These are phyloP conservation scores for Spencermartinsiella europaea DNA, from an alignment of 805 yeast species.

Conservation along the genomic window DNA sequence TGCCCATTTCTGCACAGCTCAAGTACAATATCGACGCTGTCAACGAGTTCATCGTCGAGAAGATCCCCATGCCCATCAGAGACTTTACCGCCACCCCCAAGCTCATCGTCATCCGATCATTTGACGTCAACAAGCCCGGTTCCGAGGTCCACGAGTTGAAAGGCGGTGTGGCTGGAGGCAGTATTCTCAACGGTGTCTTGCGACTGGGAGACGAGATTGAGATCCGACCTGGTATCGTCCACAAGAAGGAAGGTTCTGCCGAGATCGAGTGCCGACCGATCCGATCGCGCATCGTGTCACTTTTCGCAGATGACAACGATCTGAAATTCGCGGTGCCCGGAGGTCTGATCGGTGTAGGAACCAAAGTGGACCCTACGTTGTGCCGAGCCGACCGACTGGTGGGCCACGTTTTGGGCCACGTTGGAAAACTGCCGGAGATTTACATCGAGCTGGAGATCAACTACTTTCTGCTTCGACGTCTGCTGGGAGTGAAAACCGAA, in stretches of 20 bases:
- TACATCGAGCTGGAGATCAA: constrained; percentile 97
- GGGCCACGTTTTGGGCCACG: constrained; percentile 98
- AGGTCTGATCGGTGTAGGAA: constrained; percentile 99
- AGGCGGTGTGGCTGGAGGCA: constrained; percentile 99
- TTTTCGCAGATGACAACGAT: constrained; percentile 97
- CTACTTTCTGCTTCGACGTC: constrained; percentile 92
- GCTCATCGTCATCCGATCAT: constrained; percentile 94
- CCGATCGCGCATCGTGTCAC: constrained; percentile 85
- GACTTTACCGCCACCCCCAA: constrained; percentile 93
- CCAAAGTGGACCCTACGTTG: constrained; percentile 96
- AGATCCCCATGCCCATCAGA: constrained; percentile 93
- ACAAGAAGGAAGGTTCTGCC: constrained; percentile 73
- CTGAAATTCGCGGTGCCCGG: constrained; percentile 99
- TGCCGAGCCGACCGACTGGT: constrained; percentile 99
- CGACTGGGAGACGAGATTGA: constrained; percentile 97
- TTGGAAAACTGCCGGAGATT: constrained; percentile 90
- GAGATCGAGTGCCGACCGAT: constrained; percentile 94
- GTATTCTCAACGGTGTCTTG: constrained; percentile 94
- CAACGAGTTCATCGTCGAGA: constrained; percentile 90
- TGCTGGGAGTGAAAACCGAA: constrained; percentile 97
- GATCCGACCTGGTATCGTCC: constrained; percentile 98
- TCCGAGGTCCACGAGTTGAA: constrained; percentile 92
- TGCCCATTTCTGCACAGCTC: constrained; percentile 97
- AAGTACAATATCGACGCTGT: constrained; percentile 98
- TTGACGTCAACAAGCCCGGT: constrained; percentile 99